These are phyloP conservation scores for Grigorovia humatica DNA, from an alignment of 805 yeast genomes.

Conservation along the genomic window DNA sequence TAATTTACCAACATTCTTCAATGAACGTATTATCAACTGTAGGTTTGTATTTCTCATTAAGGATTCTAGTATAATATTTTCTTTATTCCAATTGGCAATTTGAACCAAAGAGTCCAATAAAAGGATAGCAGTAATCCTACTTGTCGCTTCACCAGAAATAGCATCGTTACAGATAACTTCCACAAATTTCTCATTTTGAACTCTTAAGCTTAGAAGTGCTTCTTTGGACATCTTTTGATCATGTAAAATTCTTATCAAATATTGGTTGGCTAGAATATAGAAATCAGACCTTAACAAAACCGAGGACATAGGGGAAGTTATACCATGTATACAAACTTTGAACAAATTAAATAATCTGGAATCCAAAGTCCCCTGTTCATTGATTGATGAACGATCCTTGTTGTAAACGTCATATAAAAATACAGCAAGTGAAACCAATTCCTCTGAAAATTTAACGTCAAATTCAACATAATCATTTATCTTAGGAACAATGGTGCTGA, in stretches of 20 bases:
- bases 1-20: conserved; percentile 60
- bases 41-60: conserved; percentile 59
- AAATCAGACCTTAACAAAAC: conserved; percentile 65
- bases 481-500: conserved; percentile 67
- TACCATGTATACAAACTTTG: conserved; percentile 63
- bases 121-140: conserved; percentile 66
- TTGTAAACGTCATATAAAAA: conserved; percentile 56
- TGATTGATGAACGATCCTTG: conserved; percentile 31
- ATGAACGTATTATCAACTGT: conserved; percentile 50
- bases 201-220: conserved; percentile 42
- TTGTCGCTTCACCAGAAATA: conserved; percentile 64
- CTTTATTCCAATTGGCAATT: conserved; percentile 39
- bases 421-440: conserved; percentile 65
- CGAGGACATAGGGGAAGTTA: conserved; percentile 59
- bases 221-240: conserved; percentile 36
- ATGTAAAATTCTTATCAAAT: conserved; percentile 41
- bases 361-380: conserved; percentile 31
- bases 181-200: conserved; percentile 52
- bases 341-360: conserved; percentile 60
- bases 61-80: conserved; percentile 47
- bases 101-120: conserved; percentile 59
- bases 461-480: conserved; percentile 62
- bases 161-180: conserved; percentile 68
- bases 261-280: conserved; percentile 62
- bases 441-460: conserved; percentile 60